Evolutionary conservation across 768 basidiomycete genomes (phyloP).

Genomic region (Mycena sanguinolenta): DNA sequence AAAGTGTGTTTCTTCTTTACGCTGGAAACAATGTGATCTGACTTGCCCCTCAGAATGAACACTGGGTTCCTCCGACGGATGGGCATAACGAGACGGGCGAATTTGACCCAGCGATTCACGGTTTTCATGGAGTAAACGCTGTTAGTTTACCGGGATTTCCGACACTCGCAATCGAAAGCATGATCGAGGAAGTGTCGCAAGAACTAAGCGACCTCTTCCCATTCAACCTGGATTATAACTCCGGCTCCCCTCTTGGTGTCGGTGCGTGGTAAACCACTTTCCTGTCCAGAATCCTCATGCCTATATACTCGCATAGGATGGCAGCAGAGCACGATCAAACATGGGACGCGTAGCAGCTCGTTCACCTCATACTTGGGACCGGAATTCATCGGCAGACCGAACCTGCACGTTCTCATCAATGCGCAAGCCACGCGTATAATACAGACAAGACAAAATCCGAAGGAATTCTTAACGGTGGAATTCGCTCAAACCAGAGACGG

Average conservation of each 20-base stretch:
- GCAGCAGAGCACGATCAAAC: background rate
- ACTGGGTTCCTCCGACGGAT: conserved; percentile 45
- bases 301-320: background rate
- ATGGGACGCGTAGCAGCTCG: background rate
- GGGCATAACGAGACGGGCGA: conserved; percentile 49
- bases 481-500: background rate
- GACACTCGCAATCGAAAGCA: conserved; percentile 19
- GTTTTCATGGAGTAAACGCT: conserved; percentile 42
- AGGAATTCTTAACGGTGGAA: background rate
- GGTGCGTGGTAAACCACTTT: background rate
- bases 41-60: conserved; percentile 39
- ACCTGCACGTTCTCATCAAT: background rate
- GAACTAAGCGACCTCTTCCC: conserved; percentile 6
- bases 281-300: background rate
- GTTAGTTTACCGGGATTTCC: conserved; percentile 47
- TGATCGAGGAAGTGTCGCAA: conserved; percentile 13
- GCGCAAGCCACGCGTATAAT: background rate
- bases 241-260: background rate
- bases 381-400: background rate
- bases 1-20: background rate
- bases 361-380: background rate
- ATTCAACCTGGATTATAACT: conserved; percentile 18
- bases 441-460: background rate
- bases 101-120: conserved; percentile 50
- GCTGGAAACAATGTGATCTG: background rate